Evolutionary conservation across 2,329 filamentous ascomycete species (phyloP), one percentile per base, ranked within the genome.

Genomic region (Myriosclerotinia scirpicola): DNA sequence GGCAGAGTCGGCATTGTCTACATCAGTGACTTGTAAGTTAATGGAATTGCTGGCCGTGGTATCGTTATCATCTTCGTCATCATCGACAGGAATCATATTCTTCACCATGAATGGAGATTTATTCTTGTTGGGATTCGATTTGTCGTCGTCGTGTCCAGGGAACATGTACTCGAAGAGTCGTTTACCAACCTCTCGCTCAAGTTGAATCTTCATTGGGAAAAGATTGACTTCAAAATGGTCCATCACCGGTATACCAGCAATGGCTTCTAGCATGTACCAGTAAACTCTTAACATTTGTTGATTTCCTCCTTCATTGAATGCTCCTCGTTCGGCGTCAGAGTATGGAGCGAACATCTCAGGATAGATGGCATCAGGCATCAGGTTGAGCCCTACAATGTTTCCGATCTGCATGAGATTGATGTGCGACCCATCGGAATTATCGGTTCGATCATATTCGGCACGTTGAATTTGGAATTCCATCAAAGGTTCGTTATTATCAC

Each of bases 181-280:
- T 80, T 96, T 94, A 54, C 93, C 94, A 59, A 97, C 89, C 73
- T 98, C 93, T 46, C 89, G 90, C 78, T 99, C 95, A 46, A 99
- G 83, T 76, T 99, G 95, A 30, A 99, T 88, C 78, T 93, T 96
- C 76, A 99, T 85, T 0, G 95, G 96, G 77, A 96, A 93, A 26
- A 99, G 81, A 65, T 93, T 92, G 65, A 99, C 91, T 77, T 98
- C 93, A 74, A 99, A 99, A 74, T 96, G 91, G 73, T 98, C 94
- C 83, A 99, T 92, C 42, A 99, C 93, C 0, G 94, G 92, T 69
- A 99, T 99, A 59, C 95, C 95, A 48, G 94, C 95, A 77, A 99
- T 97, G 9, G 95, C 93, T 79, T 99, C 95, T 5, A 99, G 84
- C 92, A 97, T 97, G 76, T 97, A 89, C 92, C 96, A 99, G 76